Evolutionary conservation across 495 filamentous ascomycete species (phyloP).

Genomic region (Margaritispora aquatica): DNA sequence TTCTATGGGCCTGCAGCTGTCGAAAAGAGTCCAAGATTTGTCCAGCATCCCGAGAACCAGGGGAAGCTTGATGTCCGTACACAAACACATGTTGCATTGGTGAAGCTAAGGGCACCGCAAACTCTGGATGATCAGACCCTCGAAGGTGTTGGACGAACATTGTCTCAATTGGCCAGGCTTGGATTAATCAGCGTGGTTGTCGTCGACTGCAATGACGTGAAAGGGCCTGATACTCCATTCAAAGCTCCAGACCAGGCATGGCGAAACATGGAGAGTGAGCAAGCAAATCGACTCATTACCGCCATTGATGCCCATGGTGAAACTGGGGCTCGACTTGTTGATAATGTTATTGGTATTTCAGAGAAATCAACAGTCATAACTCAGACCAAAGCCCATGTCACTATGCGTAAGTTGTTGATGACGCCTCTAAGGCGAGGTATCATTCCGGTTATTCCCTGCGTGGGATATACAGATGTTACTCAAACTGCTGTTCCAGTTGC

Average conservation of each 20-base stretch:
- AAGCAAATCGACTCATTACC: slow-evolving; percentile 66
- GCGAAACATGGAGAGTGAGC: slow-evolving; percentile 44
- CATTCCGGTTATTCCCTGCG: slow-evolving; percentile 68
- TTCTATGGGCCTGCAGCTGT: slow-evolving; percentile 58
- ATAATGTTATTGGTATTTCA: slow-evolving; percentile 51
- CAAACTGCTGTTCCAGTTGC: slow-evolving; percentile 48
- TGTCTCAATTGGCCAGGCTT: slow-evolving; percentile 74
- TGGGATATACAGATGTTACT: slow-evolving; percentile 58
- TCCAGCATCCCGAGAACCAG: slow-evolving; percentile 37
- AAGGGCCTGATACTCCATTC: background rate
- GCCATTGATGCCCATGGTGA: slow-evolving; percentile 65
- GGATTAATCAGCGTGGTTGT: slow-evolving; percentile 79
- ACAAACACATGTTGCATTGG: slow-evolving; percentile 72
- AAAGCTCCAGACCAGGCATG: slow-evolving; percentile 20
- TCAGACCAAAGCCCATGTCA: slow-evolving; percentile 30
- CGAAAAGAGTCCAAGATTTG: slow-evolving; percentile 57
- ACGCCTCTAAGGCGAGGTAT: slow-evolving; percentile 66
- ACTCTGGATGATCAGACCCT: slow-evolving; percentile 59
- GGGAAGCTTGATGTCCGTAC: slow-evolving; percentile 30
- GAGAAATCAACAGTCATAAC: slow-evolving; percentile 3
- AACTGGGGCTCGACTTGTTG: slow-evolving; percentile 60
- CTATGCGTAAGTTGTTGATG: slow-evolving; percentile 54
- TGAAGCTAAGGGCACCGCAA: slow-evolving; percentile 76
- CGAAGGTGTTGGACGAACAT: slow-evolving; percentile 70
- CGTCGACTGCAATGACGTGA: slow-evolving; percentile 54